phyloP scores from a whole-genome alignment of 192 early-diverging fungal species.

The Dissophora ornata region DNA sequence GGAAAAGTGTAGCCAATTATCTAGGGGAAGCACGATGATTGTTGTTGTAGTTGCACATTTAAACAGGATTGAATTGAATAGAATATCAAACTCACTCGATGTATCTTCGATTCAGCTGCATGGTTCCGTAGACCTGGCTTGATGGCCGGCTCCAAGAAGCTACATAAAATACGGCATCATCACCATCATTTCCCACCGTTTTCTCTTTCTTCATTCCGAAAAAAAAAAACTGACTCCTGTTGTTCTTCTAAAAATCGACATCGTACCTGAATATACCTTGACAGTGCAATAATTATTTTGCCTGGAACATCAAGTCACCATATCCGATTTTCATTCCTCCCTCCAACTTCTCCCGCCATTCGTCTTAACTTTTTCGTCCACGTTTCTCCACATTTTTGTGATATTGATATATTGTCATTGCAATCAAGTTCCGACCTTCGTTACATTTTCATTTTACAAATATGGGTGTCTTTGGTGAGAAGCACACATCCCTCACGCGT shows the following conservation, averaged over 20 bases:
- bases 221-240: neutral
- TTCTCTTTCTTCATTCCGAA: neutral
- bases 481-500: slow-evolving; percentile 49
- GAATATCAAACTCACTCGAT: neutral
- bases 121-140: no score
- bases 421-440: neutral
- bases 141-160: no score
- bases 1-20: no score
- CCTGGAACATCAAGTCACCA: slow-evolving; percentile 13
- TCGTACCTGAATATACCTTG: neutral
- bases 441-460: neutral
- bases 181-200: neutral
- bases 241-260: no score
- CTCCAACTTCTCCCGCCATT: neutral
- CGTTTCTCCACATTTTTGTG: neutral
- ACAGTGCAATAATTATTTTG: slow-evolving; percentile 39
- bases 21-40: no score
- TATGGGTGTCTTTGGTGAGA: slow-evolving; percentile 54
- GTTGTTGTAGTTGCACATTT: no score
- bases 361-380: neutral
- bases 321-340: slow-evolving; percentile 3
- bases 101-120: no score
- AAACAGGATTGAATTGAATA: no score
- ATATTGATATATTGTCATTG: neutral
- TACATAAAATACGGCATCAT: neutral